These are phyloP conservation scores for Tulasnella sp. DNA, from an alignment of 768 basidiomycete species.

Conservation along the genomic window DNA sequence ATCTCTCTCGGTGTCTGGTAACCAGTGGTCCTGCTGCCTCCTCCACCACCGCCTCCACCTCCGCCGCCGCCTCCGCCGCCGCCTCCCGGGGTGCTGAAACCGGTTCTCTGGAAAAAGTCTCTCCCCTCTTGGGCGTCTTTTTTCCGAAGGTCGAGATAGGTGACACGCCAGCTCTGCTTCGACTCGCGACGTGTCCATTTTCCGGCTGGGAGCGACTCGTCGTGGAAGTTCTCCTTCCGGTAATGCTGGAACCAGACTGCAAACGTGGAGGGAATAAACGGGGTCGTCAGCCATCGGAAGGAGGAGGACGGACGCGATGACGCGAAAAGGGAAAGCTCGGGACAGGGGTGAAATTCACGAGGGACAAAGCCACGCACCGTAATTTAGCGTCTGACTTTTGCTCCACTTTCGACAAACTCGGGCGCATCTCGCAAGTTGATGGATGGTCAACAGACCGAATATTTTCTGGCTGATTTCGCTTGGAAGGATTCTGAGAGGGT, in stretches of 20 bases:
- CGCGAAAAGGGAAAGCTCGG: neutral
- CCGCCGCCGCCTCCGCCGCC: slow-evolving; percentile 35
- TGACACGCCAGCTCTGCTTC: slow-evolving; percentile 73
- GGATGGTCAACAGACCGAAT: slow-evolving; percentile 57
- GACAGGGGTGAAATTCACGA: neutral
- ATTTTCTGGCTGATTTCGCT: slow-evolving; percentile 79
- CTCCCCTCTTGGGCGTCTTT: slow-evolving; percentile 36
- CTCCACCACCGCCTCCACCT: neutral
- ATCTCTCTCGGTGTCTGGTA: slow-evolving; percentile 75
- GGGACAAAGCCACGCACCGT: slow-evolving; percentile 49
- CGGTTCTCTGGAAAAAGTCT: slow-evolving; percentile 1
- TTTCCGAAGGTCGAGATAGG: slow-evolving; percentile 15
- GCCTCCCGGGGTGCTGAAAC: slow-evolving; percentile 37
- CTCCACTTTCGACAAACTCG: slow-evolving; percentile 83
- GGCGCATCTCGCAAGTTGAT: slow-evolving; percentile 70
- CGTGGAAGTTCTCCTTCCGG: slow-evolving; percentile 80
- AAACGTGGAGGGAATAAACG: neutral
- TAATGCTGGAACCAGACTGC: slow-evolving; percentile 94
- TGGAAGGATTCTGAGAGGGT: slow-evolving; percentile 67
- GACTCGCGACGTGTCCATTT: slow-evolving; percentile 93
- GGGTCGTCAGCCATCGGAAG: neutral
- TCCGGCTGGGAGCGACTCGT: slow-evolving; percentile 67
- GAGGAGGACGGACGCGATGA: slow-evolving; percentile 2
- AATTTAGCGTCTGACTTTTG: slow-evolving; percentile 85
- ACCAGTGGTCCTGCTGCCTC: slow-evolving; percentile 38